Evolutionary conservation across 805 yeast genomes (phyloP).

Genomic region (Hemisphaericaspora nanyangensis): DNA sequence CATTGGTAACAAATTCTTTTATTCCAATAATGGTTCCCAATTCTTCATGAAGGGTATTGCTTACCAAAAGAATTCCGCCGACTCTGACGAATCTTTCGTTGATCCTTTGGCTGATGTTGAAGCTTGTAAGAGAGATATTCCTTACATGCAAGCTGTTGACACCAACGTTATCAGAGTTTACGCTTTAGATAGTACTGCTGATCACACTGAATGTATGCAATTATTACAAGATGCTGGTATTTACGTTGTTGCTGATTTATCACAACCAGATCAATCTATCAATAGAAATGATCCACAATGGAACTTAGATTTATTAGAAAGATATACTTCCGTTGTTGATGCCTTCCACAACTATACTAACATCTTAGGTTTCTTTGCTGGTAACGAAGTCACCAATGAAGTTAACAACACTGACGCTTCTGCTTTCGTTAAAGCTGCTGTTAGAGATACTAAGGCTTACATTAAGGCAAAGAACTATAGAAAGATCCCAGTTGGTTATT

Average conservation of each 20-base stretch:
- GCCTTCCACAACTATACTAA: conserved; percentile 65
- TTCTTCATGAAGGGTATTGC: conserved; percentile 78
- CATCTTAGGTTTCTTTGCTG: conserved; percentile 79
- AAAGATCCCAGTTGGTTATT: conserved; percentile 75
- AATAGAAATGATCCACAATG: conserved; percentile 61
- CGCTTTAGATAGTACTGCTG: conserved; percentile 60
- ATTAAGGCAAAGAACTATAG: conserved; percentile 59
- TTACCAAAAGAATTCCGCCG: conserved; percentile 66
- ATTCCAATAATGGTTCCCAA: conserved; percentile 73
- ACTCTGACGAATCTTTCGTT: conserved; percentile 45
- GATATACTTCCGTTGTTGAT: conserved; percentile 71
- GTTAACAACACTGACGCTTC: conserved; percentile 67
- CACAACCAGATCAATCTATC: conserved; percentile 64
- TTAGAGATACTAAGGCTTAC: conserved; percentile 72
- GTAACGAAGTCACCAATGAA: conserved; percentile 78
- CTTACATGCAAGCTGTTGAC: conserved; percentile 56
- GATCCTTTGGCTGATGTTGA: conserved; percentile 68
- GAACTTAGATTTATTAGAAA: conserved; percentile 56
- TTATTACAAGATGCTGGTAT: conserved; percentile 78
- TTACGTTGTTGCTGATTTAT: conserved; percentile 84
- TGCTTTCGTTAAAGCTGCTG: conserved; percentile 78
- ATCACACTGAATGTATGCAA: conserved; percentile 68
- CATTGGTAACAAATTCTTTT: conserved; percentile 75
- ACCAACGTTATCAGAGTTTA: conserved; percentile 77
- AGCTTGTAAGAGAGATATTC: conserved; percentile 69